Conservation (phyloP, 2,329 filamentous ascomycete genomes). For the Cyanodermella asteris region DNA sequence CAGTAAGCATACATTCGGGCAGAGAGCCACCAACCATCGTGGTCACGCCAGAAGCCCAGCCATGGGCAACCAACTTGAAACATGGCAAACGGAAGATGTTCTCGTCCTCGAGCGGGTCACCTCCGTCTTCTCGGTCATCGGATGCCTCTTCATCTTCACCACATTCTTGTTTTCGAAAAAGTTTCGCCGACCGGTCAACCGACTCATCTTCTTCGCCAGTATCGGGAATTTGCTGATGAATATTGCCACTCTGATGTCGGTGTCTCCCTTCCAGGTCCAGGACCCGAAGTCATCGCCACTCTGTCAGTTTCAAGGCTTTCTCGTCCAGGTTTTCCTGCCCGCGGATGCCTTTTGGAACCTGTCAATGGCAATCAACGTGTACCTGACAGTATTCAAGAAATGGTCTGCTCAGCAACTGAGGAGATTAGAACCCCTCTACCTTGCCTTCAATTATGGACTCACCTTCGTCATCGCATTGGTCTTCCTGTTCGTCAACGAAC, state of each 20-base stretch:
- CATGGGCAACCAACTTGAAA: too few species aligned
- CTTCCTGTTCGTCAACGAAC: constrained; percentile 41
- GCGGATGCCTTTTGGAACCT: constrained; percentile 58
- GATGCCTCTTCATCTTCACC: constrained; percentile 46
- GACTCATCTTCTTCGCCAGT: constrained; percentile 55
- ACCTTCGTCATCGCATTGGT: constrained; percentile 46
- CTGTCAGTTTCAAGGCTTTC: constrained; percentile 55
- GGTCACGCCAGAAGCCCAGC: too few species aligned
- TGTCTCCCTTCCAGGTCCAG: constrained; percentile 24
- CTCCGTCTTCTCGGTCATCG: constrained; percentile 49
- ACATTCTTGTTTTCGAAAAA: constrained; percentile 45
- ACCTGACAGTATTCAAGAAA: constrained; percentile 57
- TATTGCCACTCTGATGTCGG: constrained; percentile 47
- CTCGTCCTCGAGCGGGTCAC: constrained; percentile 45
- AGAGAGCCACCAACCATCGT: too few species aligned
- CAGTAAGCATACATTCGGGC: too few species aligned
- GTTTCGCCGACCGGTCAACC: constrained; percentile 69
- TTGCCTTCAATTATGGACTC: constrained; percentile 48
- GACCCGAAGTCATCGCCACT: constrained; percentile 29
- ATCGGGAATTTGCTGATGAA: constrained; percentile 21
- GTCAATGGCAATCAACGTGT: constrained; percentile 68
- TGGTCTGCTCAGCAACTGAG: constrained; percentile 44
- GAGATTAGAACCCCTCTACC: constrained; percentile 47
- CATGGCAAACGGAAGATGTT: too few species aligned
- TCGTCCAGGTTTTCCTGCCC: constrained; percentile 72